Percentiles rank a stretch among this genome's conserved stretches.
phyloP scores from a whole-genome alignment of 106 monocot species.

The Allium fistulosum region DNA sequence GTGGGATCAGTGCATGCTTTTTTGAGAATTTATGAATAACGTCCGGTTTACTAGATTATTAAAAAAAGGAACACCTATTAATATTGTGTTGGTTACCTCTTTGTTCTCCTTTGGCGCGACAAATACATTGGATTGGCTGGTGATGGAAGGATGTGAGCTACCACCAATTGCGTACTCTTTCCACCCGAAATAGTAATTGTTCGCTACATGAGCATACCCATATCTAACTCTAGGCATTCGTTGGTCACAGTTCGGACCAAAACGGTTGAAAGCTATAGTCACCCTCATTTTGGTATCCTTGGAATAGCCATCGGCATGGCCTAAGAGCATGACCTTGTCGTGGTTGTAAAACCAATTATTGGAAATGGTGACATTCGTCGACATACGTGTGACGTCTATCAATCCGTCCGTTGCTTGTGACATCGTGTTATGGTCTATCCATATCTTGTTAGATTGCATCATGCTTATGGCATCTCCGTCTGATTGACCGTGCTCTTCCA shows the following conservation, averaged over 20 bases:
- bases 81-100: too few species aligned
- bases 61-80: too few species aligned
- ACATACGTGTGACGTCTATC: conserved; percentile 52
- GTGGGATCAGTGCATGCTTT: too few species aligned
- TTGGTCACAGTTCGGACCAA: conserved; percentile 52
- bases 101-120: conserved; percentile 8
- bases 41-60: too few species aligned
- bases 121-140: conserved; percentile 50
- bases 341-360: conserved; percentile 76
- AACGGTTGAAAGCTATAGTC: conserved; percentile 44
- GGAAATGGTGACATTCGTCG: conserved; percentile 48
- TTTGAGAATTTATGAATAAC: too few species aligned
- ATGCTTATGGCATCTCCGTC: conserved; percentile 61
- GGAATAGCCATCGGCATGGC: conserved; percentile 34
- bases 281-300: conserved; percentile 36
- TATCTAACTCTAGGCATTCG: conserved; percentile 53
- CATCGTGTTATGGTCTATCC: conserved; percentile 73
- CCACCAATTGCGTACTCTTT: conserved; percentile 64
- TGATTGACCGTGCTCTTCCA: background rate
- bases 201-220: conserved; percentile 63
- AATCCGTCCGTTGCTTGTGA: conserved; percentile 44
- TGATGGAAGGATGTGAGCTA: conserved; percentile 49
- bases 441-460: conserved; percentile 33
- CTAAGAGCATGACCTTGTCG: conserved; percentile 65
- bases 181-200: conserved; percentile 70